Evolutionary conservation across 2,329 filamentous ascomycete genomes (phyloP), one percentile per base, ranked within the genome.

Genomic region (Colletotrichum somersetense): DNA sequence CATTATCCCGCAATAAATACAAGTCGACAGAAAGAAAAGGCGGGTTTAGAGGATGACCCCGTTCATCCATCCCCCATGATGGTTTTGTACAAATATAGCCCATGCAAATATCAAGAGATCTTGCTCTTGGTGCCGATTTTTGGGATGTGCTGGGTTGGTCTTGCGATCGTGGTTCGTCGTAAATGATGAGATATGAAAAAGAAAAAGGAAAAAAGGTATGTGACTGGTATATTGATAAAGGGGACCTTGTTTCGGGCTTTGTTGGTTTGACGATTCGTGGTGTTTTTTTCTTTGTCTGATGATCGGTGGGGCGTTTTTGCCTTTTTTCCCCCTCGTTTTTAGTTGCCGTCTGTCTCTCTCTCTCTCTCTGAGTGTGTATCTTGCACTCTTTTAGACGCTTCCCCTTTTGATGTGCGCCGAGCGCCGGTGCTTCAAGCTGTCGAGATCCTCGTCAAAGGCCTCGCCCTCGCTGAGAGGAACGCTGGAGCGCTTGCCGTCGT

Each of bases 381-480:
- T 30, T 30, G 30, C 16, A 6, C 52, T 35, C 35, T 7, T 71
- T 70, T 77, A 86, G 66, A 87, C 80, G 76, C 86, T 88, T 52
- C 83, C 85, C 64, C 86, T 84, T 77, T 84, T 84, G 75, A 83
- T 79, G 74, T 82, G 80, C 66, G 76, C 77, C 26, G 77, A 69
- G 61, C 79, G 80, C 68, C 80, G 80, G 74, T 81, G 80, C 57
- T 77, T 78, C 40, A 79, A 74, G 44, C 73, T 71, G 44, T 82
- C 79, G 16, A 83, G 75, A 50, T 85, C 84, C 65, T 87, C 85
- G 64, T 86, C 85, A 76, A 83, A 85, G 57, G 79, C 81, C 67
- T 86, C 86, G 44, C 82, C 83, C 59, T 89, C 87, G 75, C 86
- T 88, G 20, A 84, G 78, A 14, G 82, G 80, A 44, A 79, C 77